These are phyloP conservation scores for Exophiala dermatitidis DNA, from an alignment of 2,329 filamentous ascomycete genomes.

Conservation along the genomic window DNA sequence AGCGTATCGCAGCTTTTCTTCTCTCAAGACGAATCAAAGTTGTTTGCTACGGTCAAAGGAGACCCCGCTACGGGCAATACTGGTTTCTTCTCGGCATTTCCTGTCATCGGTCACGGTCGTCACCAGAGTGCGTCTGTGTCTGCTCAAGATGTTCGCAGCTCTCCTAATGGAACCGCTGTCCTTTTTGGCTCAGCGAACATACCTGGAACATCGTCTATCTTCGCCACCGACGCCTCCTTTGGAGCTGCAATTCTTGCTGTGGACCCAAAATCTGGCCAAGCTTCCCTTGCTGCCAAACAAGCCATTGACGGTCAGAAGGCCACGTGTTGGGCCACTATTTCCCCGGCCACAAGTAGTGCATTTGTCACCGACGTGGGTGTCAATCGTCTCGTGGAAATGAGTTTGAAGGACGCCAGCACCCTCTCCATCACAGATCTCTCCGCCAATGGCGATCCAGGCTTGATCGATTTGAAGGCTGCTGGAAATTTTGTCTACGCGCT, in stretches of 20 bases:
- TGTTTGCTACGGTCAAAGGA: conserved; percentile 56
- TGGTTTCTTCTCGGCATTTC: conserved; percentile 50
- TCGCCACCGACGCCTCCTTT: conserved; percentile 54
- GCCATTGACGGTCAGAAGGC: conserved; percentile 45
- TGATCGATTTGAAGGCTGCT: conserved; percentile 49
- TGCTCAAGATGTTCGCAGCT: conserved; percentile 33
- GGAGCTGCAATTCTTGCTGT: conserved; percentile 47
- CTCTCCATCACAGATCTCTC: conserved; percentile 39
- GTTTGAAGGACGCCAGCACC: conserved; percentile 44
- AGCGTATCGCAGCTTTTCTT: conserved; percentile 57
- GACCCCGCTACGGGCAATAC: conserved; percentile 49
- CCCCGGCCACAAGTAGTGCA: conserved; percentile 42
- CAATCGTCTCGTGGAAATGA: conserved; percentile 53
- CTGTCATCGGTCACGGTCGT: conserved; percentile 33
- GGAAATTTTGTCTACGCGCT: conserved; percentile 55
- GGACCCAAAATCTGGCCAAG: conserved; percentile 30
- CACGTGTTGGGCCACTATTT: conserved; percentile 54
- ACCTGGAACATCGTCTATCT: conserved; percentile 41
- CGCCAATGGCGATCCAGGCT: conserved; percentile 45
- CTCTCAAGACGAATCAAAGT: conserved; percentile 45
- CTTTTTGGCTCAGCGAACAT: conserved; percentile 50
- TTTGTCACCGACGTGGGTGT: conserved; percentile 53
- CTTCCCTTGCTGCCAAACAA: conserved; percentile 33
- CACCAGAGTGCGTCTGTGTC: conserved; percentile 6
- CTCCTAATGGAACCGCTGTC: conserved; percentile 50